A percentile compares a stretch with the other conserved stretches of the same genome.
Evolutionary conservation across 495 filamentous ascomycete genomes (phyloP).

Genomic region (Penicillium turbatum): DNA sequence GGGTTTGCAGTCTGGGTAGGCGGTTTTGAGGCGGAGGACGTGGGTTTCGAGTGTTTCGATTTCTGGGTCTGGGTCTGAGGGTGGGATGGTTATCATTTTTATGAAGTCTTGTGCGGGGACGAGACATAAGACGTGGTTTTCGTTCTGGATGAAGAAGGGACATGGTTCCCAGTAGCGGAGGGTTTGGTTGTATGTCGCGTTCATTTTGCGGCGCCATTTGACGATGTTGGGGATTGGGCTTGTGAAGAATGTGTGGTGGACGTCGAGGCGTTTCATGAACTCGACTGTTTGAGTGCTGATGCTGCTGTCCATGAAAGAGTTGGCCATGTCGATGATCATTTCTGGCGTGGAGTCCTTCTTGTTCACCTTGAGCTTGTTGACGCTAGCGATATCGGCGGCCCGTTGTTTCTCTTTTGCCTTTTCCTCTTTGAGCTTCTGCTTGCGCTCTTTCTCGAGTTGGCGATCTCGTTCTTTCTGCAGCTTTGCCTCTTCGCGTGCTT

Average conservation of each 20-base stretch:
- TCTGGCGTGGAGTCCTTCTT: constrained; percentile 73
- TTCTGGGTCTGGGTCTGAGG: constrained; percentile 14
- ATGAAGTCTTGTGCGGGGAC: constrained; percentile 66
- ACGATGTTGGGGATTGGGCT: constrained; percentile 56
- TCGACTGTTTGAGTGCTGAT: constrained; percentile 48
- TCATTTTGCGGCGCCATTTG: constrained; percentile 71
- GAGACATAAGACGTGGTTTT: constrained; percentile 65
- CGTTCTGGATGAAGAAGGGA: constrained; percentile 50
- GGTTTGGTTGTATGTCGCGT: constrained; percentile 56
- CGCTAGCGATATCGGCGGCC: constrained; percentile 64
- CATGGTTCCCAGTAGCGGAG: constrained; percentile 65
- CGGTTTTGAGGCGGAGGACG: constrained; percentile 50
- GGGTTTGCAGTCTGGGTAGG: constrained; percentile 49
- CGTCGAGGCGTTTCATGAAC: constrained; percentile 55
- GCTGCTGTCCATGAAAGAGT: constrained; percentile 44
- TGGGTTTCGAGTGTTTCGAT: constrained; percentile 56
- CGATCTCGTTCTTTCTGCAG: constrained; percentile 42
- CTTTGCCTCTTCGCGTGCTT: constrained; percentile 47
- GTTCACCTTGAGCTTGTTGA: constrained; percentile 70
- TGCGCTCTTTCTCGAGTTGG: constrained; percentile 48
- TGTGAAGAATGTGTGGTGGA: constrained; percentile 49
- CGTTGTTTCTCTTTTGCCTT: constrained; percentile 60
- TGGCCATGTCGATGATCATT: constrained; percentile 79
- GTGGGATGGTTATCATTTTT: constrained; percentile 49
- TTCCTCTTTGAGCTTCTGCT: constrained; percentile 48